Evolutionary conservation across 441 rosid species (phyloP).

Genomic region (Flueggea neowawraea): DNA sequence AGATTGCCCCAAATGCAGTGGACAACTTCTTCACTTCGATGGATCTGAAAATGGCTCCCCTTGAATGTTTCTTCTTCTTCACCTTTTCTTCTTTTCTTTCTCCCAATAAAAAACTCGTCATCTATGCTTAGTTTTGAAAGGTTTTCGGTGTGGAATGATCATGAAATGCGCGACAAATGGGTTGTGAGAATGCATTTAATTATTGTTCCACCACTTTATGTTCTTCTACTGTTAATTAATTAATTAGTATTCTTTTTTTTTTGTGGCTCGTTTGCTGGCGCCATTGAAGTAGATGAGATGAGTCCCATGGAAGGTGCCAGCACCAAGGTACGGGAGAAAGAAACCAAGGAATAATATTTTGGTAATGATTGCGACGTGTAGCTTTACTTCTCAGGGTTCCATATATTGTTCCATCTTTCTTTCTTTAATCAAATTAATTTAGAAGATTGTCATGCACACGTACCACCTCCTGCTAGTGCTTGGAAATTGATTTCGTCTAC

Average conservation of each 20-base stretch:
- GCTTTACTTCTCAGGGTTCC: not conserved
- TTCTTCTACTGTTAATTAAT: not conserved
- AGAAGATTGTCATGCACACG: not conserved
- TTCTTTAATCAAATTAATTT: not conserved
- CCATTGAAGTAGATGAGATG: slow-evolving; percentile 14
- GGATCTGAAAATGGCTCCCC: slow-evolving; percentile 47
- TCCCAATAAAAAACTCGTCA: slow-evolving; percentile 6
- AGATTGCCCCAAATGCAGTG: slow-evolving; percentile 82
- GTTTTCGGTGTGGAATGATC: slow-evolving; percentile 24
- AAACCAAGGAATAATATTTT: slow-evolving; percentile 8
- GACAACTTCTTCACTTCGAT: slow-evolving; percentile 86
- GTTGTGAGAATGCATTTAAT: not conserved
- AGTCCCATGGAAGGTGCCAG: not conserved
- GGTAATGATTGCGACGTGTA: slow-evolving; percentile 23
- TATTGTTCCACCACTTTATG: not conserved
- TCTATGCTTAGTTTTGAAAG: slow-evolving; percentile 19
- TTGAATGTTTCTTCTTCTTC: slow-evolving; percentile 8
- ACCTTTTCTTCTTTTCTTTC: slow-evolving; percentile 10
- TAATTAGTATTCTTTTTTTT: not conserved
- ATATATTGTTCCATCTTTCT: not conserved
- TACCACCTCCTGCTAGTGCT: not conserved
- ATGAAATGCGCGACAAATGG: slow-evolving; percentile 28
- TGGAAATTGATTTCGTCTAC: not conserved
- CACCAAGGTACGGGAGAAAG: slow-evolving; percentile 12
- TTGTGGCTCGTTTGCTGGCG: slow-evolving; percentile 1